Base-by-base conservation (phyloP, 176 grass and related monocot species). In the maize (Zea mays) region DNA sequence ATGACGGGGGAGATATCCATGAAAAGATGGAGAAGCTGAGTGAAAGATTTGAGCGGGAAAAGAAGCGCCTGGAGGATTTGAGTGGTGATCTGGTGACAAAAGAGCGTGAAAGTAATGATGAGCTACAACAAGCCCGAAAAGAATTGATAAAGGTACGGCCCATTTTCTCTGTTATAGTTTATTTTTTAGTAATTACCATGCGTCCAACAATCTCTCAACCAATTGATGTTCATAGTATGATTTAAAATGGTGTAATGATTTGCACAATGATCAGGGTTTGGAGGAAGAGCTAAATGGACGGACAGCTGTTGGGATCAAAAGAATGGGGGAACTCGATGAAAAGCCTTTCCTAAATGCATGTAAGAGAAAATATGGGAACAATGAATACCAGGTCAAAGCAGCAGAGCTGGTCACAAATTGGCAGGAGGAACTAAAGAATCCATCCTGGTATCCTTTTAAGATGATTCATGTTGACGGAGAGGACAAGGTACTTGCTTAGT, bases 391-490 rank as follows among this genome's bases (percentile, higher is more conserved):
- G 20, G 16, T 57, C 0, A 92, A 57, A 77, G 74, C 86, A 74
- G 82, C 74, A 7, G 85, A 92, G 72, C 71, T 98, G 40, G 76
- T 73, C 44, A 64, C 85, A 55, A 59, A 20, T 68, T 98, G 91
- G 91, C 89, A 98, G 81, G 95, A 94, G 52, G 95, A 94, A 82
- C 67, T 98, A 65, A 98, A 98, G 77, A 94, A 94, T 51, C 91
- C 95, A 77, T 65, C 85, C 14, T 98, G 95, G 95, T 89, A 98
- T 88, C 95, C 95, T 39, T 98, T 85, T 84, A 98, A 98, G 67
- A 75, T 85, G 59, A 5, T 90, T 51, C 17, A 74, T 14, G 45
- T 37, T 57, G 83, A 89, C 37, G 95, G 85, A 52, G 81, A 79
- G 57, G 7, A 73, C 15, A 87, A 92, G 85, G 95, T 98, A 88